Conservation (phyloP, 495 filamentous ascomycete species). For the Trichocladium uniseriatum region DNA sequence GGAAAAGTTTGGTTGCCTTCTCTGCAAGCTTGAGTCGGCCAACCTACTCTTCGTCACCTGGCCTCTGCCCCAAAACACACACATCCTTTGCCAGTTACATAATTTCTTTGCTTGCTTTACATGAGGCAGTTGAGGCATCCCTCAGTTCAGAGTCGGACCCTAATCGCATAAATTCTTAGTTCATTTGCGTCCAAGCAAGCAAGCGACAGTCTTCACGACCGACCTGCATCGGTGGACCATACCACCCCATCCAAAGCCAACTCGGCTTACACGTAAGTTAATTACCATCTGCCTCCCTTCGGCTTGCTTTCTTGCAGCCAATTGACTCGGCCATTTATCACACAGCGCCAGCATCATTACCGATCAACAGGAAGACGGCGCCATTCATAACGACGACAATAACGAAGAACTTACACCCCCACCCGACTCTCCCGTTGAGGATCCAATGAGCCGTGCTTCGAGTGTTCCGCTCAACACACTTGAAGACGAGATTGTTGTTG, state of each 20-base stretch:
- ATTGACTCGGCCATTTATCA: neutral
- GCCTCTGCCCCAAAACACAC: no score
- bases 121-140: no score
- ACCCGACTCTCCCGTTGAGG: constrained; percentile 17
- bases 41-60: no score
- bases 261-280: neutral
- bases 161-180: neutral
- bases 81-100: no score
- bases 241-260: neutral
- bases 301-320: neutral
- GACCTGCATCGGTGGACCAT: neutral
- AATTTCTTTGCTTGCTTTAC: no score
- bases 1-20: no score
- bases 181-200: neutral
- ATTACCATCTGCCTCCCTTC: neutral
- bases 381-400: neutral
- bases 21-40: no score
- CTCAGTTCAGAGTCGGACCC: no score
- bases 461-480: constrained; percentile 28
- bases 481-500: constrained; percentile 41
- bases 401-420: constrained; percentile 21
- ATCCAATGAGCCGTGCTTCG: constrained; percentile 19
- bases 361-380: neutral
- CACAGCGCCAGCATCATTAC: neutral
- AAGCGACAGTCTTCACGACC: neutral